phyloP scores from a whole-genome alignment of 805 yeast genomes.

The Saturnispora diversa region DNA sequence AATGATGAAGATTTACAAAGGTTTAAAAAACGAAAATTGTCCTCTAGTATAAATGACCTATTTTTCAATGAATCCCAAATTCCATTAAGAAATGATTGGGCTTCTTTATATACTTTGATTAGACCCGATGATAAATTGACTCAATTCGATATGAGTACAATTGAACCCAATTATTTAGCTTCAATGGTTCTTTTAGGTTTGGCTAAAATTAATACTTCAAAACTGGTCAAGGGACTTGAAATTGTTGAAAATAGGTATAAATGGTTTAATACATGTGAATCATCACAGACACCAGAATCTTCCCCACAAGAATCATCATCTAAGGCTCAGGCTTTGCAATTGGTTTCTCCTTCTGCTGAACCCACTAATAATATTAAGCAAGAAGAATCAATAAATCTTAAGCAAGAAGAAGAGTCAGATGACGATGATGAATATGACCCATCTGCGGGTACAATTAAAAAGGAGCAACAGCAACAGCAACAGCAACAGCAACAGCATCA shows the following conservation, averaged over 20 bases:
- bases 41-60: constrained; percentile 15
- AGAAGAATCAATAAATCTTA: constrained; percentile 10
- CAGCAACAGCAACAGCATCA: no score
- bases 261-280: constrained; percentile 30
- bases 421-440: constrained; percentile 21
- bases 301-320: no score
- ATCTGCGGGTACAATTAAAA: background rate
- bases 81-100: constrained; percentile 41
- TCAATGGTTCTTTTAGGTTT: constrained; percentile 64
- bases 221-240: constrained; percentile 58
- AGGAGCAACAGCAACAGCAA: no score
- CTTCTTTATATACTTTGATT: constrained; percentile 60
- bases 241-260: constrained; percentile 58
- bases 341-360: no score
- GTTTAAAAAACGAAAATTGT: constrained; percentile 20
- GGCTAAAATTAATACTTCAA: constrained; percentile 41
- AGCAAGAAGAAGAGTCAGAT: constrained; percentile 16
- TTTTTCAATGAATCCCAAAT: constrained; percentile 28
- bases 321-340: no score
- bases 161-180: constrained; percentile 57
- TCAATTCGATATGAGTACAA: constrained; percentile 57
- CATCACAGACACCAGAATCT: no score
- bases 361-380: constrained; percentile 26
- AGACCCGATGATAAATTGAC: constrained; percentile 51
- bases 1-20: constrained; percentile 21